Conservation (phyloP, 208 protist species). For the Wallacemonas rigidus region DNA sequence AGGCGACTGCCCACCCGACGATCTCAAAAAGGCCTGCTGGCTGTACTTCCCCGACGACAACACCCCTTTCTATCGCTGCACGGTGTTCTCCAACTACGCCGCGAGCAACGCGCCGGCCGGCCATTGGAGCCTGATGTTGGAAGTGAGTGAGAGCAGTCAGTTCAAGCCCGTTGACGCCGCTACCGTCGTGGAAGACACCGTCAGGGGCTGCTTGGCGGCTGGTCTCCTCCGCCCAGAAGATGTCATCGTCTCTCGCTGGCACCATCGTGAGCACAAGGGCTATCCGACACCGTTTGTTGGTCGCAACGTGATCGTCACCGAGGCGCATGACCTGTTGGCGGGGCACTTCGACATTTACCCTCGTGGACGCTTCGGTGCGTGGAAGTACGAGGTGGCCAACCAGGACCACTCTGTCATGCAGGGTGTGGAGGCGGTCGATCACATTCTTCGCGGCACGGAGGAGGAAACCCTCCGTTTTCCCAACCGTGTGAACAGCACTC, state of each 20-base stretch:
- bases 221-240: slow-evolving; percentile 44
- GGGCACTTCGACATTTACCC: slow-evolving; percentile 50
- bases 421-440: slow-evolving; percentile 65
- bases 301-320: slow-evolving; percentile 50
- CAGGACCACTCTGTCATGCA: slow-evolving; percentile 74
- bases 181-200: slow-evolving; percentile 50
- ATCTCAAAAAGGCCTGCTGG: slow-evolving; percentile 67
- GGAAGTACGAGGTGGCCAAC: slow-evolving; percentile 79
- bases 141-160: slow-evolving; percentile 51
- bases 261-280: slow-evolving; percentile 62
- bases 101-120: slow-evolving; percentile 55
- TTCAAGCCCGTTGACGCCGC: slow-evolving; percentile 34
- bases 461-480: slow-evolving; percentile 39
- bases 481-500: slow-evolving; percentile 40
- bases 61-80: slow-evolving; percentile 78
- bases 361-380: slow-evolving; percentile 68
- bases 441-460: slow-evolving; percentile 16
- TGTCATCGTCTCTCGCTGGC: slow-evolving; percentile 52
- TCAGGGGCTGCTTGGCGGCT: slow-evolving; percentile 36
- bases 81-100: slow-evolving; percentile 79
- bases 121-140: slow-evolving; percentile 73
- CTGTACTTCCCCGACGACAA: slow-evolving; percentile 75
- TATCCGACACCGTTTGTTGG: slow-evolving; percentile 75
- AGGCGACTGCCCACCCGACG: slow-evolving; percentile 36
- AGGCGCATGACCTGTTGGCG: slow-evolving; percentile 39